Evolutionary conservation across 352 stramenopile species (phyloP).

Genomic region (Pythium oligandrum): DNA sequence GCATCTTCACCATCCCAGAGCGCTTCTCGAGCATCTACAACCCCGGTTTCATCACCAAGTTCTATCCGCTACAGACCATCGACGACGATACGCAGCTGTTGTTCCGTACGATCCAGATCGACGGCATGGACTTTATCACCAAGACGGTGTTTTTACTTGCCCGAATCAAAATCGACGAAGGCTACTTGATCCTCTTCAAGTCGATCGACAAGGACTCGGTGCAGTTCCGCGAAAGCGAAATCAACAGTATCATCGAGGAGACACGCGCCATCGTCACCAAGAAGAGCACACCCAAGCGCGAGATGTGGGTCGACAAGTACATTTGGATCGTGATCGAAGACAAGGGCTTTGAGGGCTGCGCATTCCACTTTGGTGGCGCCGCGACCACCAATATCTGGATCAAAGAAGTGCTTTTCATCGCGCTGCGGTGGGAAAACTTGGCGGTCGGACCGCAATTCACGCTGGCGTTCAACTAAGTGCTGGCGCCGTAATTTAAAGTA

Average conservation of each 20-base stretch:
- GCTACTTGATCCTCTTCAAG: conserved; percentile 59
- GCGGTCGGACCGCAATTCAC: conserved; percentile 46
- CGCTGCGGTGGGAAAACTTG: conserved; percentile 59
- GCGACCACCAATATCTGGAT: conserved; percentile 52
- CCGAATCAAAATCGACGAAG: conserved; percentile 44
- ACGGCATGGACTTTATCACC: conserved; percentile 27
- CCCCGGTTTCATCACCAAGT: conserved; percentile 30
- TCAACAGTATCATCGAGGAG: conserved; percentile 13
- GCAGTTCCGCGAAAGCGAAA: conserved; percentile 40
- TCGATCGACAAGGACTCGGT: conserved; percentile 48
- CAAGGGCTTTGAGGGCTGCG: conserved; percentile 17
- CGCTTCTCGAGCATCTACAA: conserved; percentile 48
- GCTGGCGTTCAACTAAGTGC: conserved; percentile 13
- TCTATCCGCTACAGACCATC: conserved; percentile 45
- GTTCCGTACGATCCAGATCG: conserved; percentile 39
- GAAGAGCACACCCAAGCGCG: conserved; percentile 7
- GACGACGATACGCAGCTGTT: conserved; percentile 55
- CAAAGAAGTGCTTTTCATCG: conserved; percentile 63
- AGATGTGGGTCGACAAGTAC: conserved; percentile 60
- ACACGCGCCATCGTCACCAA: conserved; percentile 4
- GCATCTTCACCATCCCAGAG: conserved; percentile 43
- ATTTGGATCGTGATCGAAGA: conserved; percentile 62
- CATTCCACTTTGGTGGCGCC: conserved; percentile 60
- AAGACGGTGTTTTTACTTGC: conserved; percentile 63
- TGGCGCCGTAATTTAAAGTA: too few species aligned